Base-by-base conservation (phyloP, 2,329 filamentous ascomycete species). In the Bretziella fagacearum region DNA sequence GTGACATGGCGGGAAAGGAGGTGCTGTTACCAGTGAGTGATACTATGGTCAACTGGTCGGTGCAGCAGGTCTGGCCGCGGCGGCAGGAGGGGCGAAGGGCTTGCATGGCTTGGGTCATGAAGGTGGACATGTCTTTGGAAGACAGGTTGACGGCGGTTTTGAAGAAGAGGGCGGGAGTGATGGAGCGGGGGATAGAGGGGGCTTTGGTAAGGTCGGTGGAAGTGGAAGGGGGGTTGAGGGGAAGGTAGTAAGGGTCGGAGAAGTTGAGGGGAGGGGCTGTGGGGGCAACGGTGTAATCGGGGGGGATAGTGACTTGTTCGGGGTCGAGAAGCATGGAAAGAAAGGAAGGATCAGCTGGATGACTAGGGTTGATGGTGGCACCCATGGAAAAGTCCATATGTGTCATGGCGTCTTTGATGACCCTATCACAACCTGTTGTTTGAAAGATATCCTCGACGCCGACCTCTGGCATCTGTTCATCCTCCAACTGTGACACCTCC, bases 21-120 rank as follows among this genome's bases (percentile, higher is more conserved):
- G 11, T 4, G 10, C 8, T 1, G 37, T 20, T 20, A 6, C 46
- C 18, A 33, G 36, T 36, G 10, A 39, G 11, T 1, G 44, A 46
- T 36, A 46, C 22, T 23, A 46, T 46, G 8, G 32, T 37, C 11
- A 46, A 20, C 23, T 39, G 35, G 18, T 39, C 35, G 35, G 41
- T 23, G 41, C 41, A 44, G 18, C 41, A 44, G 27, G 41, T 30
- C 4, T 11, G 30, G n/a, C 15, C 15, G 18, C 41, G 41, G 15
- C 26, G 29, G 26, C 41, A 44, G 41, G 41, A 29, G 17, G 41
- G 41, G 6, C 41, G 41, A 20, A 44, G 29, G 41, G 27, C 22
- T 2, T 11, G 23, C 7, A 44, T 20, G n/a, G 41, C 41, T 18
- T 33, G 27, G 10, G 41, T 20, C 26, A 44, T 39, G 35, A 39